Evolutionary conservation across 1,284 basidiomycete species (phyloP).

Genomic region (Boletus hoseneyae): DNA sequence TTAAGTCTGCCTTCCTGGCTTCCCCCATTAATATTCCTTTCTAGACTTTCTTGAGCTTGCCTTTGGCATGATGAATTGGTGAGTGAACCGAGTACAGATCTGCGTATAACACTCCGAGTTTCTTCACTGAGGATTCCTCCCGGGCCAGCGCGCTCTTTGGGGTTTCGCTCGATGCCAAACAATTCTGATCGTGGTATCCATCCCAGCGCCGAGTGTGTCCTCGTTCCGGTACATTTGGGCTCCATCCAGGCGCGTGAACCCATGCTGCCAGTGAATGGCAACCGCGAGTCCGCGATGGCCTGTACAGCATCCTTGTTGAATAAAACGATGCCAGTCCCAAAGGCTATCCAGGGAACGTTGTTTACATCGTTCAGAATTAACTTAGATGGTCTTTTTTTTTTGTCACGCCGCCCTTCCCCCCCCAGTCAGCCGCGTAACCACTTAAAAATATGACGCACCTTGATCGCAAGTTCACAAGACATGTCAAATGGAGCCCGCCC

Average conservation of each 20-base stretch:
- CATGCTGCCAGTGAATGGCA: constrained; percentile 60
- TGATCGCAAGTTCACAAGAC: background rate
- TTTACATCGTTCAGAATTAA: constrained; percentile 58
- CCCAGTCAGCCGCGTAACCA: too few species aligned
- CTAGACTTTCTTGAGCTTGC: constrained; percentile 61
- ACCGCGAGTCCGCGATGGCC: constrained; percentile 42
- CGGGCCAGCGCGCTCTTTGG: constrained; percentile 49
- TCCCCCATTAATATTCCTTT: constrained; percentile 70
- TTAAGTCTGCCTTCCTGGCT: constrained; percentile 60
- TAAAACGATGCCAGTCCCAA: constrained; percentile 66
- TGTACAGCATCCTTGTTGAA: constrained; percentile 50
- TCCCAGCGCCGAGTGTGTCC: constrained; percentile 50
- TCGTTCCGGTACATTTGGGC: constrained; percentile 70
- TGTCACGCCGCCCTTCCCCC: too few species aligned
- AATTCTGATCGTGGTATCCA: constrained; percentile 47
- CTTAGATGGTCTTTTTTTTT: too few species aligned
- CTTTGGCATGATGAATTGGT: constrained; percentile 35
- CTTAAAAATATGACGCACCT: background rate
- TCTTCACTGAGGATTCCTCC: constrained; percentile 53
- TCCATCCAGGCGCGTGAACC: constrained; percentile 69
- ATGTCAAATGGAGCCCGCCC: constrained; percentile 36
- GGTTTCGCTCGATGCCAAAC: constrained; percentile 42
- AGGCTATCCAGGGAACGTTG: constrained; percentile 59
- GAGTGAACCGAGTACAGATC: constrained; percentile 76
- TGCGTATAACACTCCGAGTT: constrained; percentile 66